Evolutionary conservation across 1,284 basidiomycete genomes (phyloP).

Genomic region (Rhodotorula sp.): DNA sequence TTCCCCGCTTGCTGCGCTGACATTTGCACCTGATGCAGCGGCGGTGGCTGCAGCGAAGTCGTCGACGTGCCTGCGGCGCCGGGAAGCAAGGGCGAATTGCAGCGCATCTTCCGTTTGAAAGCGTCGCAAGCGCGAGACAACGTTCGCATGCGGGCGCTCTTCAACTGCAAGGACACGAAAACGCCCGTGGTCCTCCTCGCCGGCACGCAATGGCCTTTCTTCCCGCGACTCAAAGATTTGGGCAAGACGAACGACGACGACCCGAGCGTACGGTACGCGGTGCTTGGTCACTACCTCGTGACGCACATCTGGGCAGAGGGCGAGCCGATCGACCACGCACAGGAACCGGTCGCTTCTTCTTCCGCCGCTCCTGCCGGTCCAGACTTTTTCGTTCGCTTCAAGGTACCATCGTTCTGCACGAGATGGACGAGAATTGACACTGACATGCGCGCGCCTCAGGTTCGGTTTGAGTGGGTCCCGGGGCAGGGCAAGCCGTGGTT

Average conservation of each 20-base stretch:
- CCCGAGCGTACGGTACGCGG: conserved; percentile 11
- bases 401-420: conserved; percentile 8
- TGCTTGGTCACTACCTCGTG: conserved; percentile 33
- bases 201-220: conserved; percentile 20
- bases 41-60: conserved; percentile 31
- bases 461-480: conserved; percentile 36
- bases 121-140: conserved; percentile 17
- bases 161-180: conserved; percentile 24
- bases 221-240: conserved; percentile 15
- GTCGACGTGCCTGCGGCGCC: neutral
- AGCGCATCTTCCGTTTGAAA: conserved; percentile 14
- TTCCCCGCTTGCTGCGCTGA: too few species aligned
- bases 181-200: conserved; percentile 35
- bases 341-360: neutral
- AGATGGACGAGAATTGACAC: neutral
- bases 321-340: conserved; percentile 14
- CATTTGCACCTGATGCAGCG: conserved; percentile 6
- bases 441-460: conserved; percentile 1
- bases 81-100: too few species aligned
- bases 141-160: conserved; percentile 27
- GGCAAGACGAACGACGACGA: conserved; percentile 3
- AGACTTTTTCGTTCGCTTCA: conserved; percentile 22
- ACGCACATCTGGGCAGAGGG: conserved; percentile 35
- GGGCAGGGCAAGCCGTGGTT: conserved; percentile 38
- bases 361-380: neutral